phyloP scores from a whole-genome alignment of 148 eudicot genomes.

The Cornus florida region DNA sequence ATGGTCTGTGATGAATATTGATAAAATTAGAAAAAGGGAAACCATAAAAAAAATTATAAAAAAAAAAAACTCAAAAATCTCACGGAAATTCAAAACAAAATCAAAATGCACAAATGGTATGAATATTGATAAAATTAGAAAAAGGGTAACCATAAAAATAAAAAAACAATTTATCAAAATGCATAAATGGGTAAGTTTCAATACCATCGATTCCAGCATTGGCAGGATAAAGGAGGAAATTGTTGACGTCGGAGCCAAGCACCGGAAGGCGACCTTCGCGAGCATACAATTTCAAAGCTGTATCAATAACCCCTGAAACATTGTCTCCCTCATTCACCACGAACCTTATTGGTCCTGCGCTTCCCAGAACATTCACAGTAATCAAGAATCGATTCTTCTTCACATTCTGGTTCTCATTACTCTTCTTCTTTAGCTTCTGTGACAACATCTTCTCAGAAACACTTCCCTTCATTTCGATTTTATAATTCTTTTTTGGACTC shows the following conservation, averaged over 20 bases:
- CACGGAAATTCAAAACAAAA: background rate
- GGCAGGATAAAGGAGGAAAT: conserved; percentile 54
- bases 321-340: conserved; percentile 61
- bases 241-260: conserved; percentile 50
- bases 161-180: no score
- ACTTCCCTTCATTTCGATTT: conserved; percentile 1
- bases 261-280: conserved; percentile 73
- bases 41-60: no score
- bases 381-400: conserved; percentile 58
- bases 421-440: conserved; percentile 34
- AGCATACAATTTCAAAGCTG: conserved; percentile 57
- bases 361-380: conserved; percentile 61
- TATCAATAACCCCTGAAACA: conserved; percentile 43
- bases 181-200: background rate
- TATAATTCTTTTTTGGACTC: background rate
- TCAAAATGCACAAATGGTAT: background rate
- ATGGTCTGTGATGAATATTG: no score
- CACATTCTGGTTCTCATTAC: conserved; percentile 8
- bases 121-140: no score
- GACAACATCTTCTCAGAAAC: conserved; percentile 29
- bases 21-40: no score
- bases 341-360: conserved; percentile 66
- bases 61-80: no score
- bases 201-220: conserved; percentile 57
- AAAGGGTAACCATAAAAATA: no score